Conservation (phyloP, 2,329 filamentous ascomycete species). For the Colletotrichum tanaceti region DNA sequence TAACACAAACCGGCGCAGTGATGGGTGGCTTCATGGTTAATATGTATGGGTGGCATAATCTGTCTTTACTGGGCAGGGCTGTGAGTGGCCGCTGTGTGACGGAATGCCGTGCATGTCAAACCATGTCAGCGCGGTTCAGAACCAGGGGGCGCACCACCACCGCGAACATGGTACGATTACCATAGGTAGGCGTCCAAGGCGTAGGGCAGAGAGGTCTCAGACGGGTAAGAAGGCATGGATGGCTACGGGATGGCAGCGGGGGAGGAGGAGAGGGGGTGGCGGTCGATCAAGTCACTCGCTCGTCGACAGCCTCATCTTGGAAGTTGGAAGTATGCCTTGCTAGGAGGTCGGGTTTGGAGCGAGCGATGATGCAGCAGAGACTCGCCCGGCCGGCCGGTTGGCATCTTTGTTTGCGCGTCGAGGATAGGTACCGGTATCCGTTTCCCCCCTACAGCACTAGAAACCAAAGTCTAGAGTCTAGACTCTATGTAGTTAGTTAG, state of each 20-base stretch:
- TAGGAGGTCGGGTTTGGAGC: neutral
- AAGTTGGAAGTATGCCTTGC: slow-evolving; percentile 30
- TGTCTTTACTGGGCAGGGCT: neutral
- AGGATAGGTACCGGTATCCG: too few relatives aligned
- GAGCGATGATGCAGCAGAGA: too few relatives aligned
- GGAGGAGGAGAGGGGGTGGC: neutral
- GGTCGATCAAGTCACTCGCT: slow-evolving; percentile 2
- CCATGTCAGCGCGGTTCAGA: neutral
- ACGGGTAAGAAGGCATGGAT: neutral
- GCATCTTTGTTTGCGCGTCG: slow-evolving; percentile 9
- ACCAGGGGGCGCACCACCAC: slow-evolving; percentile 24
- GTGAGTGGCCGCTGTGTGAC: slow-evolving; percentile 11
- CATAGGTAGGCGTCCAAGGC: too few relatives aligned
- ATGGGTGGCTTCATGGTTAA: slow-evolving; percentile 13
- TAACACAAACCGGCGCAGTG: slow-evolving; percentile 2
- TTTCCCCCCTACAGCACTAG: too few relatives aligned
- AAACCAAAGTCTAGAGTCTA: too few relatives aligned
- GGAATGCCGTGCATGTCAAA: slow-evolving; percentile 8
- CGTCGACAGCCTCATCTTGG: slow-evolving; percentile 24
- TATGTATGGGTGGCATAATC: slow-evolving; percentile 15
- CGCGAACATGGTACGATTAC: slow-evolving; percentile 1
- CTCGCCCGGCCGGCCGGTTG: too few relatives aligned
- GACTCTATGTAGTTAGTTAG: too few relatives aligned
- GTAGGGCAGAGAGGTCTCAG: too few relatives aligned
- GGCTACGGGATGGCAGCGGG: neutral